Base-by-base conservation (phyloP, 75 land plant genomes). In the Isoetes taiwanensis region DNA sequence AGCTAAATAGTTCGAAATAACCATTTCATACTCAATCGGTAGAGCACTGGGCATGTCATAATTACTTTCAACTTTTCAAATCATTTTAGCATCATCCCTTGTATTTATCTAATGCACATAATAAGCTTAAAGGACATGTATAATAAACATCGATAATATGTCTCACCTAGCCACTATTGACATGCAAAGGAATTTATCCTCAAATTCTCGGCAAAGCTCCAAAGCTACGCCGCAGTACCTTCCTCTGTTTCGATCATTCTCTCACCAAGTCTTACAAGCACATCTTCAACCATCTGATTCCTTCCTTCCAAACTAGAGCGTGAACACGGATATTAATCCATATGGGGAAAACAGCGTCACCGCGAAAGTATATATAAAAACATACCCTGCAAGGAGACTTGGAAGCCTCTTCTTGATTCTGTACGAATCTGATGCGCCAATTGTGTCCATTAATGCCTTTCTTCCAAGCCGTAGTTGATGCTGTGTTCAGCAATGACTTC, bases 141-240 rank as follows among this genome's bases (percentile, higher is more conserved):
- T n/a, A n/a, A n/a, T n/a, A n/a, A n/a, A n/a, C n/a, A n/a, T n/a
- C n/a, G n/a, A n/a, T 19, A 46, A 46, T 24, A 40, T 8, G 54
- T 9, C 63, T 35, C 42, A 94, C 99, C 83, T 94, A 96, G 46
- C 99, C 99, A 56, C 69, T 59, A 11, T 85, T 50, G 50, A 94
- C 80, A 54, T 88, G 90, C 61, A 82, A 21, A 94, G 90, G 46
- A 94, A 94, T 59, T 67, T 89, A 46, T 94, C 99, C 63, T 94
- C 99, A 82, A 94, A 94, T 66, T 94, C 99, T 39, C 99, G 78
- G 55, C 99, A 94, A 34, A 94, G 91, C 67, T 94, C 96, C 57
- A 94, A 61, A 32, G 96, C 99, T 64, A 94, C 70, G 19, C 96
- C 99, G 29, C 90, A 77, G 96, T 85, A 32, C 99, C 99, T 59